These are phyloP conservation scores for Populus tremula DNA, from an alignment of 345 rosid genomes.

Conservation along the genomic window DNA sequence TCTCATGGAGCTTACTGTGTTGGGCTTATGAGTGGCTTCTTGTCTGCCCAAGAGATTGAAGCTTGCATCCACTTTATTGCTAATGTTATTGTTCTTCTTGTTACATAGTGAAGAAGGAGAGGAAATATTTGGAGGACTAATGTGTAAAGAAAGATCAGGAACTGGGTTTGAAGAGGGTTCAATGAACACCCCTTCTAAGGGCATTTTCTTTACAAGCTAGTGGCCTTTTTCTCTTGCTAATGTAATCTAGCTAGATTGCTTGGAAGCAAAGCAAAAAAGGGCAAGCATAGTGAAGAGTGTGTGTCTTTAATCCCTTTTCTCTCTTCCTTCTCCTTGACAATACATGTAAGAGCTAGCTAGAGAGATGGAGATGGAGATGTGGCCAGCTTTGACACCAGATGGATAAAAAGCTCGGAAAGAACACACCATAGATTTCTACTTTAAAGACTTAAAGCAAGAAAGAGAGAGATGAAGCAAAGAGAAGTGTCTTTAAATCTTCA, in stretches of 20 bases:
- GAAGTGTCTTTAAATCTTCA: conserved; percentile 25
- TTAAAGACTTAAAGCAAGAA: conserved; percentile 23
- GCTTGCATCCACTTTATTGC: neutral
- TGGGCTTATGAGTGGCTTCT: conserved; percentile 18
- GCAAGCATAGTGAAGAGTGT: conserved; percentile 16
- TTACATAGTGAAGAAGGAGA: conserved; percentile 19
- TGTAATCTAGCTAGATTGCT: neutral
- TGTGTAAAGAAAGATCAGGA: conserved; percentile 77
- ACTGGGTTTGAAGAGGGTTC: conserved; percentile 46
- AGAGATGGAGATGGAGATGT: neutral
- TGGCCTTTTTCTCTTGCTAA: neutral
- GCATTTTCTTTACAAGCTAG: conserved; percentile 20
- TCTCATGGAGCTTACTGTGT: conserved; percentile 7
- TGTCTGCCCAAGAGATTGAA: conserved; percentile 20
- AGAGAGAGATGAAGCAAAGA: neutral
- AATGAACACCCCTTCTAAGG: conserved; percentile 53
- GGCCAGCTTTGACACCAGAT: neutral
- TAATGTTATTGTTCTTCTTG: conserved; percentile 2
- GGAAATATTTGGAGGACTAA: conserved; percentile 52
- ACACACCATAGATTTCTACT: conserved; percentile 13
- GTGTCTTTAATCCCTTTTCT: conserved; percentile 21
- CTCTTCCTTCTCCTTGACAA: conserved; percentile 5
- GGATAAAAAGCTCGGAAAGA: conserved; percentile 17
- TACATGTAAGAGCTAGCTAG: neutral
- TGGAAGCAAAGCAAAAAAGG: conserved; percentile 7